These are phyloP conservation scores for Ulvella scutata DNA, from an alignment of 139 green algal species.

Conservation along the genomic window DNA sequence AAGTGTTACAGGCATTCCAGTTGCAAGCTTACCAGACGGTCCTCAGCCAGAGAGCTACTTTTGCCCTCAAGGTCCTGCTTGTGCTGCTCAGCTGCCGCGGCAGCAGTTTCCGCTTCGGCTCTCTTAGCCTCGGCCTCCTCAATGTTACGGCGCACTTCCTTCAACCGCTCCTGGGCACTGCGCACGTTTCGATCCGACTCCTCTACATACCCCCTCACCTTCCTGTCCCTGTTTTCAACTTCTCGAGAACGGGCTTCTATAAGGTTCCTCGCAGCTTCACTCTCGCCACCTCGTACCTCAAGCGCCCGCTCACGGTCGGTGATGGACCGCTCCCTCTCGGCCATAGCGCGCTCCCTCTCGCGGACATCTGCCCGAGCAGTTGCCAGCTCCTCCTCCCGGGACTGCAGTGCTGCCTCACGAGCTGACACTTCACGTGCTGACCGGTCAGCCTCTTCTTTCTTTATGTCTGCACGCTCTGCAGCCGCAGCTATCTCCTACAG, in stretches of 20 bases:
- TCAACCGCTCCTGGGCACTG: background rate
- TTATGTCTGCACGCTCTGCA: background rate
- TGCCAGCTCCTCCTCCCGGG: background rate
- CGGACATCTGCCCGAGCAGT: background rate
- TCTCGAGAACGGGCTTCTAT: background rate
- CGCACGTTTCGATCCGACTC: background rate
- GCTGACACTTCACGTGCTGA: background rate
- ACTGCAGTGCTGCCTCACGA: background rate
- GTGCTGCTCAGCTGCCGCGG: background rate
- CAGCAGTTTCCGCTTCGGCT: background rate
- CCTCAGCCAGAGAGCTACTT: background rate
- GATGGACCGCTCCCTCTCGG: background rate
- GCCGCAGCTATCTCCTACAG: background rate
- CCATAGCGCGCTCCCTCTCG: background rate
- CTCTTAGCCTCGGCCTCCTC: background rate
- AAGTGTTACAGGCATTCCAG: background rate
- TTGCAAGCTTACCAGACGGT: background rate
- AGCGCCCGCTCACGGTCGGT: background rate
- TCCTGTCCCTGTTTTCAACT: background rate
- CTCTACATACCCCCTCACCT: background rate
- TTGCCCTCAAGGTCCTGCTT: background rate
- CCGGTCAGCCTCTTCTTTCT: background rate
- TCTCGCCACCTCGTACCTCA: background rate
- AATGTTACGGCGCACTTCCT: background rate
- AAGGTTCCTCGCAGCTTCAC: background rate